Evolutionary conservation across 768 basidiomycete species (phyloP).

Genomic region (Rhodotorula babjevae): DNA sequence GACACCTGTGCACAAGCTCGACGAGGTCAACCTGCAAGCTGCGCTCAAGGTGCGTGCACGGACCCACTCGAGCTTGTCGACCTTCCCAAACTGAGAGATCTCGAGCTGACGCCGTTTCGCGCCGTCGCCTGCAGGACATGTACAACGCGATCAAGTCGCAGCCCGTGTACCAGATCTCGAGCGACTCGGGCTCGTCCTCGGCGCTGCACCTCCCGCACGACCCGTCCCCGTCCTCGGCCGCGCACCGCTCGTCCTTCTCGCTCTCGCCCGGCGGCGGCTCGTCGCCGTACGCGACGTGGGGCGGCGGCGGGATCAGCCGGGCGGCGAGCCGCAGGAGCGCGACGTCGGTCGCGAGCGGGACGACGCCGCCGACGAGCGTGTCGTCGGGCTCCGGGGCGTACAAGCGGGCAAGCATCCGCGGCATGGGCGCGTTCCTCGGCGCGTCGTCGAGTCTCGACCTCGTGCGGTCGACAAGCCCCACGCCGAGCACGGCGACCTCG

Average conservation of each 20-base stretch:
- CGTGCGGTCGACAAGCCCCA: slow-evolving; percentile 77
- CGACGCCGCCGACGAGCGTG: background rate
- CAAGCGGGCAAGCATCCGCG: slow-evolving; percentile 88
- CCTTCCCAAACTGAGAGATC: no score
- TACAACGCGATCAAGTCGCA: slow-evolving; percentile 72
- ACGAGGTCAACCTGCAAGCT: slow-evolving; percentile 82
- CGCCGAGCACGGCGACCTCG: slow-evolving; percentile 87
- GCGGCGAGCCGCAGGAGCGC: slow-evolving; percentile 56
- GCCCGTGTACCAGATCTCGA: slow-evolving; percentile 38
- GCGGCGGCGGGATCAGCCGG: slow-evolving; percentile 24
- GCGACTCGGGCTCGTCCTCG: slow-evolving; percentile 10
- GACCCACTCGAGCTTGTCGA: slow-evolving; percentile 43
- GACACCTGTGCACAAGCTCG: background rate
- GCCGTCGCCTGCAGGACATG: slow-evolving; percentile 62
- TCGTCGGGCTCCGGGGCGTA: slow-evolving; percentile 56
- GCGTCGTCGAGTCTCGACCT: slow-evolving; percentile 61
- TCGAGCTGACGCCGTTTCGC: no score
- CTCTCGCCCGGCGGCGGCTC: slow-evolving; percentile 16
- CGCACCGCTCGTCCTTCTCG: slow-evolving; percentile 29
- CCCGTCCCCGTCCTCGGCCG: slow-evolving; percentile 22
- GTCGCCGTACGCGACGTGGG: slow-evolving; percentile 42
- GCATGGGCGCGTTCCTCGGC: slow-evolving; percentile 76
- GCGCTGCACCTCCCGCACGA: slow-evolving; percentile 32
- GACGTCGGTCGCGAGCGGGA: background rate
- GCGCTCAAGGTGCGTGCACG: slow-evolving; percentile 59